phyloP scores from a whole-genome alignment of 768 basidiomycete species.

The Mycena galopus region DNA sequence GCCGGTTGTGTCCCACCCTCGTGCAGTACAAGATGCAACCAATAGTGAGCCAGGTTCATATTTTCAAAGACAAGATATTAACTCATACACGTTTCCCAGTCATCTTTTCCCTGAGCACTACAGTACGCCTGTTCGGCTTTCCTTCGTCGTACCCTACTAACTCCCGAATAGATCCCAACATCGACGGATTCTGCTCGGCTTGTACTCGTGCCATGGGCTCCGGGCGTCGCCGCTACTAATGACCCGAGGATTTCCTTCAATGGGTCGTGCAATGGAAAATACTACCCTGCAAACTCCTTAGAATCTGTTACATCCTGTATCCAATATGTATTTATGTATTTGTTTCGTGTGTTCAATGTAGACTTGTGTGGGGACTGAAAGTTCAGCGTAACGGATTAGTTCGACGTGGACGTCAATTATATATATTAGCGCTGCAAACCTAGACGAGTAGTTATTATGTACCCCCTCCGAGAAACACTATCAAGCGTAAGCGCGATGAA shows the following conservation, averaged over 20 bases:
- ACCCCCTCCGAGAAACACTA: background rate
- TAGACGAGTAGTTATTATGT: background rate
- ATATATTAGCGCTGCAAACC: background rate
- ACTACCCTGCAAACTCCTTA: constrained; percentile 10
- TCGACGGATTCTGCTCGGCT: constrained; percentile 56
- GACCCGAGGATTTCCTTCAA: constrained; percentile 3
- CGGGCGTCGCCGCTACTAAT: constrained; percentile 27
- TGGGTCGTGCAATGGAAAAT: constrained; percentile 2
- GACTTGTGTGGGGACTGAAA: background rate
- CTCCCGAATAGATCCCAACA: constrained; percentile 54
- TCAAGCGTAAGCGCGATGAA: background rate
- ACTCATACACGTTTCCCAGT: constrained; percentile 41
- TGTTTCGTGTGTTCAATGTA: background rate
- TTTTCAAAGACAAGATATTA: constrained; percentile 12
- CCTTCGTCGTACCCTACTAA: constrained; percentile 3
- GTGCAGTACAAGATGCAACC: constrained; percentile 62
- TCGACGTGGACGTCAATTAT: background rate
- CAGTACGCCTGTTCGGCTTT: constrained; percentile 45
- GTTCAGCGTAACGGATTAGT: constrained; percentile 12
- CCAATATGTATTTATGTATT: constrained; percentile 8
- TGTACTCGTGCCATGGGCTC: constrained; percentile 48
- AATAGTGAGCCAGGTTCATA: constrained; percentile 55
- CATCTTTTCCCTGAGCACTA: constrained; percentile 62
- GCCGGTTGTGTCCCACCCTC: constrained; percentile 52
- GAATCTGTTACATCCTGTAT: constrained; percentile 10